These are phyloP conservation scores for Scutellaria barbata DNA, from an alignment of 257 asterid species.

Conservation along the genomic window DNA sequence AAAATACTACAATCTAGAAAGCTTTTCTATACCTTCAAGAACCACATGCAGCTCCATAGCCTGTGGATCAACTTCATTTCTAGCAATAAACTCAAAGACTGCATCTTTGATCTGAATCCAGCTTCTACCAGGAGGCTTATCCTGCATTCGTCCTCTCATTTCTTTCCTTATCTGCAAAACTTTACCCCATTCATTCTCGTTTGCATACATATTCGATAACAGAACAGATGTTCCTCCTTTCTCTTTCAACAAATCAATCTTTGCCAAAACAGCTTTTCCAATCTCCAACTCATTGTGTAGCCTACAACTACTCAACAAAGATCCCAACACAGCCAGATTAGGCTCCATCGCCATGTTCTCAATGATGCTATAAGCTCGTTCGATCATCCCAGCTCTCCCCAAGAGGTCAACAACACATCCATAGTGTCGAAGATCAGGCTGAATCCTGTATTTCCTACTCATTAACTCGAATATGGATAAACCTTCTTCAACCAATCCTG, in stretches of 20 bases:
- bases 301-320: conserved; percentile 52
- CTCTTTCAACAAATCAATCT: conserved; percentile 48
- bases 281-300: conserved; percentile 48
- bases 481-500: conserved; percentile 59
- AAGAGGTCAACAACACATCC: conserved; percentile 60
- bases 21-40: conserved; percentile 40
- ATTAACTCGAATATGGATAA: conserved; percentile 47
- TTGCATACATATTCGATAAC: conserved; percentile 52
- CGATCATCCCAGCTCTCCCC: conserved; percentile 58
- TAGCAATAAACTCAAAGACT: conserved; percentile 47
- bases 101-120: conserved; percentile 53
- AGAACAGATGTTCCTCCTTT: conserved; percentile 56
- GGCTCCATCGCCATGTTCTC: conserved; percentile 54
- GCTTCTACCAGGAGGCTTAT: conserved; percentile 53
- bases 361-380: conserved; percentile 46
- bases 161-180: conserved; percentile 48
- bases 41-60: conserved; percentile 40
- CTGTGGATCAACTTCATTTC: conserved; percentile 32
- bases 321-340: conserved; percentile 52
- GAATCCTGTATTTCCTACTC: conserved; percentile 39
- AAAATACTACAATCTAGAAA: conserved; percentile 28
- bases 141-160: conserved; percentile 43
- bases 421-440: conserved; percentile 55
- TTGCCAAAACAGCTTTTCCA: conserved; percentile 44
- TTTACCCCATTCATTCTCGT: conserved; percentile 51